Percentiles rank a stretch among this genome's conserved stretches.
These are phyloP conservation scores for Arctium minus DNA, from an alignment of 129 eudicot species.

Conservation along the genomic window DNA sequence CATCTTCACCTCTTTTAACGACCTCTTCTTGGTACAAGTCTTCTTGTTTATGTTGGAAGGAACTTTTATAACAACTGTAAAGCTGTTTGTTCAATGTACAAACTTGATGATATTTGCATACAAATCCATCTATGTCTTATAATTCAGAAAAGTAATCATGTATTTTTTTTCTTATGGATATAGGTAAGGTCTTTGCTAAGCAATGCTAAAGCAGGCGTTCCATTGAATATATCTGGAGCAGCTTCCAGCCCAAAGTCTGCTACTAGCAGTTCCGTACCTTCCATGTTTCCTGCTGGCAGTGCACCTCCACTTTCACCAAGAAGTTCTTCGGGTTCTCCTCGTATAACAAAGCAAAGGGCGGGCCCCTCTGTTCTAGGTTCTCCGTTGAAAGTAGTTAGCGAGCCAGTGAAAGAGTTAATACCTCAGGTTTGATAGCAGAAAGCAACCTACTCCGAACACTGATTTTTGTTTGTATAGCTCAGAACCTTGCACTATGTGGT, in stretches of 20 bases:
- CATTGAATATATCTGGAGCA: slow-evolving; percentile 41
- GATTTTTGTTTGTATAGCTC: not conserved
- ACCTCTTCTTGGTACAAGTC: too few relatives aligned
- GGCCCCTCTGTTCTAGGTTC: slow-evolving; percentile 61
- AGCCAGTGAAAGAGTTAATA: slow-evolving; percentile 53
- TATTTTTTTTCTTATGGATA: not conserved
- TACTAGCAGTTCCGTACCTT: slow-evolving; percentile 40
- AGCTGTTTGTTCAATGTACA: too few relatives aligned
- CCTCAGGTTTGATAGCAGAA: slow-evolving; percentile 43
- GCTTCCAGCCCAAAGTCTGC: slow-evolving; percentile 43
- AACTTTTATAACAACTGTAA: too few relatives aligned
- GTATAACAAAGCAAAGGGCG: slow-evolving; percentile 39
- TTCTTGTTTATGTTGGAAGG: too few relatives aligned
- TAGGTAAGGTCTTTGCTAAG: slow-evolving; percentile 59
- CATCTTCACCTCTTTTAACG: too few relatives aligned
- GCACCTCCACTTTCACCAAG: slow-evolving; percentile 71
- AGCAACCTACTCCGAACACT: not conserved
- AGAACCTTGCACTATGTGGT: too few relatives aligned
- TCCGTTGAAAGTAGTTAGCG: slow-evolving; percentile 45
- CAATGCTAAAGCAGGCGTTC: slow-evolving; percentile 49
- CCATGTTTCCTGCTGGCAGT: slow-evolving; percentile 44
- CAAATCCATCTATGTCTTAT: too few relatives aligned
- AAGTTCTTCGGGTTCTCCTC: slow-evolving; percentile 63
- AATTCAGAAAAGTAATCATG: not conserved
- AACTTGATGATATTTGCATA: too few relatives aligned